Evolutionary conservation across 345 rosid species (phyloP).

Genomic region (Isatis tinctoria): DNA sequence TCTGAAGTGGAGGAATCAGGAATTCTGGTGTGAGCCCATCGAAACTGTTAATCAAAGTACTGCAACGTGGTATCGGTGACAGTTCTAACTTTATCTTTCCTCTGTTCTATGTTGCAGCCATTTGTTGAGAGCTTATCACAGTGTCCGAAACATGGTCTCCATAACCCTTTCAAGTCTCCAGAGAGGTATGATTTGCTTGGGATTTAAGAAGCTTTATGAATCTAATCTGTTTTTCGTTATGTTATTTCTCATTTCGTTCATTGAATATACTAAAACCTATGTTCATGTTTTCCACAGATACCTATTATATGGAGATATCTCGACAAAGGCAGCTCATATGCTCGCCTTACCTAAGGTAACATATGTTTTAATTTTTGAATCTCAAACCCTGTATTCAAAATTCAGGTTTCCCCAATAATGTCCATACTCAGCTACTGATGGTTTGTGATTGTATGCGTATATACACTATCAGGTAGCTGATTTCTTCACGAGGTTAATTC

Average conservation of each 20-base stretch:
- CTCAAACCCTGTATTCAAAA: background rate
- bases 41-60: background rate
- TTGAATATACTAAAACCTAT: background rate
- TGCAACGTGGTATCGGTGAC: background rate
- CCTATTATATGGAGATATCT: slow-evolving; percentile 85
- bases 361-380: background rate
- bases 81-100: background rate
- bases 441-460: background rate
- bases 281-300: slow-evolving; percentile 44
- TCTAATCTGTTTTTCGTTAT: background rate
- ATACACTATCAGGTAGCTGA: slow-evolving; percentile 60
- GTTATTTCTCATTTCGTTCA: background rate
- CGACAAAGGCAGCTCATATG: slow-evolving; percentile 84
- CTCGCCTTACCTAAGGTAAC: slow-evolving; percentile 82
- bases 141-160: slow-evolving; percentile 96
- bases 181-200: slow-evolving; percentile 60
- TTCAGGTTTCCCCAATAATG: background rate
- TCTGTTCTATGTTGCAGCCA: slow-evolving; percentile 56
- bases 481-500: slow-evolving; percentile 84
- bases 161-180: slow-evolving; percentile 94
- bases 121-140: slow-evolving; percentile 88
- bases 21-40: slow-evolving; percentile 52
- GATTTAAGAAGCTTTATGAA: background rate
- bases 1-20: slow-evolving; percentile 75
- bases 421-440: background rate